Conservation (phyloP, 139 green algal species). For the Chloropicon primus region DNA sequence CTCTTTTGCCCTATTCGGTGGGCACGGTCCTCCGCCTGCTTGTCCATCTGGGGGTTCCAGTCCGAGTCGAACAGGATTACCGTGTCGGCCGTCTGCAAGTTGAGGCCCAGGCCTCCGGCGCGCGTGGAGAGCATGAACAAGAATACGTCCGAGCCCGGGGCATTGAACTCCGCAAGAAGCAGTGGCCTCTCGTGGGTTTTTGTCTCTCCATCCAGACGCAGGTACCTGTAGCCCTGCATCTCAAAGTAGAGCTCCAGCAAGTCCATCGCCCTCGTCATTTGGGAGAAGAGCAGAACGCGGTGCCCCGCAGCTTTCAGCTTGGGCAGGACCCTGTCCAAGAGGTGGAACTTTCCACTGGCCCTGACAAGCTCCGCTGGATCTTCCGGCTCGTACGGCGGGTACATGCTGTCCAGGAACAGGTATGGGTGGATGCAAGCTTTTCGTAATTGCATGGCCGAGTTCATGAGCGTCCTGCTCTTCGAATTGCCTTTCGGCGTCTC, state of each 20-base stretch:
- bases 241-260: constrained; percentile 36
- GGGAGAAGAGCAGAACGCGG: constrained; percentile 13
- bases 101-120: constrained; percentile 59
- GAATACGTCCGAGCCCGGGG: constrained; percentile 32
- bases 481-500: constrained; percentile 12
- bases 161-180: constrained; percentile 49
- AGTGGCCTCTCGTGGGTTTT: constrained; percentile 42
- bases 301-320: constrained; percentile 36
- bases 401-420: constrained; percentile 38
- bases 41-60: constrained; percentile 57
- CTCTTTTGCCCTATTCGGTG: constrained; percentile 50
- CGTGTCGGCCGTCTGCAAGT: constrained; percentile 70
- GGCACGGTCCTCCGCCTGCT: background rate
- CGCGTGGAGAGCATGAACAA: constrained; percentile 65
- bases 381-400: constrained; percentile 17
- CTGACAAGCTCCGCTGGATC: constrained; percentile 31
- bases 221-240: constrained; percentile 30
- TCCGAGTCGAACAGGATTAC: constrained; percentile 59
- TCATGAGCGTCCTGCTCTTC: constrained; percentile 25
- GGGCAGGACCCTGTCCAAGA: constrained; percentile 47
- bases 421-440: constrained; percentile 63
- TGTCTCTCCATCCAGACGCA: constrained; percentile 60
- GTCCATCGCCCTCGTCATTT: constrained; percentile 16
- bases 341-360: constrained; percentile 45
- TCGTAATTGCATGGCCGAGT: constrained; percentile 54